Evolutionary conservation across 768 basidiomycete species (phyloP).

Genomic region (Hortiboletus campestris): DNA sequence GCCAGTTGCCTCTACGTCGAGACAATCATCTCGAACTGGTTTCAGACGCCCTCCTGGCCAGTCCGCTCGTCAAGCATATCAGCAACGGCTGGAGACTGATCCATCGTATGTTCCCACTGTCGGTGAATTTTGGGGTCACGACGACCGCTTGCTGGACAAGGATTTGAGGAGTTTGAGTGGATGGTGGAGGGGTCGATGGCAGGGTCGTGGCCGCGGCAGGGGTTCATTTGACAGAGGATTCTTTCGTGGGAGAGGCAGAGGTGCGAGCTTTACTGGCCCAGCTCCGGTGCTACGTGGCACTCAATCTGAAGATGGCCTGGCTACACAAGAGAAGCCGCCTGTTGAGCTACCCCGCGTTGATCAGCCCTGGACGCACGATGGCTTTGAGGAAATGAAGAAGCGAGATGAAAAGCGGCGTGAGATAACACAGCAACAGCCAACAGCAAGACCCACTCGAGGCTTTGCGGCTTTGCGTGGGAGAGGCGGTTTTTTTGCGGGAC

Average conservation of each 20-base stretch:
- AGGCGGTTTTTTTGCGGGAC: slow-evolving; percentile 41
- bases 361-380: slow-evolving; percentile 79
- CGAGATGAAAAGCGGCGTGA: slow-evolving; percentile 57
- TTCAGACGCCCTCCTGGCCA: slow-evolving; percentile 46
- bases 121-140: slow-evolving; percentile 93
- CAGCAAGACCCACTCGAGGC: slow-evolving; percentile 33
- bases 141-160: slow-evolving; percentile 84
- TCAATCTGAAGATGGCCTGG: slow-evolving; percentile 21
- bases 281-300: slow-evolving; percentile 7
- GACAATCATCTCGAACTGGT: slow-evolving; percentile 24
- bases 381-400: slow-evolving; percentile 83
- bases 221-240: slow-evolving; percentile 43
- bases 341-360: slow-evolving; percentile 58
- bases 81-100: slow-evolving; percentile 76
- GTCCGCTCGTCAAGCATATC: slow-evolving; percentile 81
- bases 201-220: slow-evolving; percentile 64
- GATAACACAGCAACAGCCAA: slow-evolving; percentile 33
- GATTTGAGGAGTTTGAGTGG: slow-evolving; percentile 77
- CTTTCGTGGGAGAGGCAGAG: slow-evolving; percentile 58
- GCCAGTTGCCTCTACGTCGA: slow-evolving; percentile 41
- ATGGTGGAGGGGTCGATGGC: slow-evolving; percentile 85
- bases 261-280: slow-evolving; percentile 37
- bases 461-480: slow-evolving; percentile 43
- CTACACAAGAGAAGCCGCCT: slow-evolving; percentile 15
- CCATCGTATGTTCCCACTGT: slow-evolving; percentile 89